phyloP scores from a whole-genome alignment of 116 monocot genomes.

The Cymodocea nodosa region DNA sequence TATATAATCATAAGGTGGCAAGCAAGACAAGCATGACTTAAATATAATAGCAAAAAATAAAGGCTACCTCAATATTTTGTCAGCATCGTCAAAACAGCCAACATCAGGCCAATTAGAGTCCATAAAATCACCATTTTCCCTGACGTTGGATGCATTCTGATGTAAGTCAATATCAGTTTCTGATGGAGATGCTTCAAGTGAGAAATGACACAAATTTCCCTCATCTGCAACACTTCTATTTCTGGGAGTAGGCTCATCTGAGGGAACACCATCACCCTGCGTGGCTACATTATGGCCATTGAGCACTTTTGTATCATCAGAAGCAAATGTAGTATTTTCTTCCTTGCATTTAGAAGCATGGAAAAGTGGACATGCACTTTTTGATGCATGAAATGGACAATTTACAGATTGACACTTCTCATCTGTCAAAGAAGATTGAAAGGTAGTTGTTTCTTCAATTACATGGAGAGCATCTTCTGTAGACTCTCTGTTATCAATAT shows the following conservation, averaged over 20 bases:
- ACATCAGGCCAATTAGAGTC: conserved; percentile 49
- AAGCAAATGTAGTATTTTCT: conserved; percentile 7
- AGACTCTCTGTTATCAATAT: neutral
- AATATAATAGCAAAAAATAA: neutral
- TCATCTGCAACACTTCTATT: conserved; percentile 9
- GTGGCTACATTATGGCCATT: conserved; percentile 6
- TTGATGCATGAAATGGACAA: conserved; percentile 3
- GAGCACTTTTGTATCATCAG: conserved; percentile 5
- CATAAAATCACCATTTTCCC: conserved; percentile 22
- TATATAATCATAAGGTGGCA: conserved; percentile 2
- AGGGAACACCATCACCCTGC: conserved; percentile 1
- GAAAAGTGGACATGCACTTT: conserved; percentile 5
- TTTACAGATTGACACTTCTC: neutral
- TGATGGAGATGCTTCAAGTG: conserved; percentile 12
- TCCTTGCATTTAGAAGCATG: conserved; percentile 4
- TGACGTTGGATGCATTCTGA: conserved; percentile 17
- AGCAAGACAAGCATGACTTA: neutral
- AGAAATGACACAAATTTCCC: conserved; percentile 11
- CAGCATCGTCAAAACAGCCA: conserved; percentile 42
- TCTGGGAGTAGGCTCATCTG: conserved; percentile 5
- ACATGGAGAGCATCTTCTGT: conserved; percentile 1
- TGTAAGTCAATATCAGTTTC: conserved; percentile 7
- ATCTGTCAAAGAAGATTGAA: conserved; percentile 2
- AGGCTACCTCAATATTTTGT: conserved; percentile 43
- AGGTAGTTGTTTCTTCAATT: conserved; percentile 4